Evolutionary conservation across 257 asterid genomes (phyloP).

Genomic region (Echium plantagineum): DNA sequence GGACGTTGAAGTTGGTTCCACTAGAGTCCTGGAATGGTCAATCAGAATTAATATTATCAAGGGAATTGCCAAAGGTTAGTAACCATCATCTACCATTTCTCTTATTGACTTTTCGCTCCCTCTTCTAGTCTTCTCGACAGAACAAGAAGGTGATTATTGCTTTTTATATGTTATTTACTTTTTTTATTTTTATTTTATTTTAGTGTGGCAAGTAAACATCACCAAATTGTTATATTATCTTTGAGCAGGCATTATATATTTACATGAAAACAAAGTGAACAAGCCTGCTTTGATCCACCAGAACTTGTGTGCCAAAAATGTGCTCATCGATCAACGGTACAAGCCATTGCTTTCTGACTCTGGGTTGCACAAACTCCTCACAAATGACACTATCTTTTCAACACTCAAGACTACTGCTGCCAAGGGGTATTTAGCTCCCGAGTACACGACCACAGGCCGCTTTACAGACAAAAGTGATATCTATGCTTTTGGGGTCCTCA

Average conservation of each 20-base stretch:
- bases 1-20: conserved; percentile 49
- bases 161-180: too few species aligned
- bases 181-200: too few species aligned
- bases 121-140: too few species aligned
- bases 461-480: conserved; percentile 84
- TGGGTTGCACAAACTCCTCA: conserved; percentile 77
- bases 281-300: conserved; percentile 74
- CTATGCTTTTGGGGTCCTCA: conserved; percentile 78
- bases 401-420: conserved; percentile 85
- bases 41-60: conserved; percentile 57
- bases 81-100: neutral
- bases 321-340: conserved; percentile 45
- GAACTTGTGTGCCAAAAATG: conserved; percentile 70
- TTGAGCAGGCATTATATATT: conserved; percentile 57
- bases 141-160: too few species aligned
- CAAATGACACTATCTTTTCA: conserved; percentile 70
- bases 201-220: too few species aligned
- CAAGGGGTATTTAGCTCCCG: conserved; percentile 95
- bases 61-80: conserved; percentile 76
- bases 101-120: too few species aligned
- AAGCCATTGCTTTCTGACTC: conserved; percentile 71
- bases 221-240: too few species aligned
- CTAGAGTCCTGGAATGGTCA: conserved; percentile 63
- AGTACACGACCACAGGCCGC: conserved; percentile 67
- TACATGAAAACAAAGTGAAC: conserved; percentile 49